phyloP scores from a whole-genome alignment of 164 flowering plant species.

The Hamamelis virginiana region DNA sequence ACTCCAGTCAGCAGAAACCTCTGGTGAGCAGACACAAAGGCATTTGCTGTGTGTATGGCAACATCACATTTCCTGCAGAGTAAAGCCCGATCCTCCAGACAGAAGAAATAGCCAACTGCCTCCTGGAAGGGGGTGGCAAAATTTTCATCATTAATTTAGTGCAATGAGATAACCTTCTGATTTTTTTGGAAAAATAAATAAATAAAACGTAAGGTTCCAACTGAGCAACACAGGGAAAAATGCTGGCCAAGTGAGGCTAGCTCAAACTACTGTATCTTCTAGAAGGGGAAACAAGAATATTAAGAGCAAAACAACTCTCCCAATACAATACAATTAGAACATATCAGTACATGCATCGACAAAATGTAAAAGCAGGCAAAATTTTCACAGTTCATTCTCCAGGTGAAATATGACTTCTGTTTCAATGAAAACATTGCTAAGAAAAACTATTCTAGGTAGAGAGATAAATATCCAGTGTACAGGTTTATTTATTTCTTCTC shows the following conservation, averaged over 20 bases:
- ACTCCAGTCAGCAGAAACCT: constrained; percentile 94
- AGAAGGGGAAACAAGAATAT: no score
- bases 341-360: no score
- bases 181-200: background rate
- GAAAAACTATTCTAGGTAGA: no score
- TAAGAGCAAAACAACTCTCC: no score
- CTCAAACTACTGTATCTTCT: background rate
- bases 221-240: background rate
- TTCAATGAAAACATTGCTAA: no score
- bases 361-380: no score
- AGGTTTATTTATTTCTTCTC: no score
- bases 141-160: background rate
- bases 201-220: background rate
- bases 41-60: constrained; percentile 74
- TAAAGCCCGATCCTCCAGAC: constrained; percentile 89
- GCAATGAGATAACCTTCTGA: background rate
- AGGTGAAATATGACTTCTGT: no score
- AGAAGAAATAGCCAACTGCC: constrained; percentile 79
- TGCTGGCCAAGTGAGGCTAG: background rate
- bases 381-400: no score
- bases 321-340: no score
- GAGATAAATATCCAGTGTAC: no score
- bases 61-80: constrained; percentile 91
- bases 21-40: constrained; percentile 66
- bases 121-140: constrained; percentile 47